Evolutionary conservation across 306 rosid genomes (phyloP).

Genomic region (Betula pendula): DNA sequence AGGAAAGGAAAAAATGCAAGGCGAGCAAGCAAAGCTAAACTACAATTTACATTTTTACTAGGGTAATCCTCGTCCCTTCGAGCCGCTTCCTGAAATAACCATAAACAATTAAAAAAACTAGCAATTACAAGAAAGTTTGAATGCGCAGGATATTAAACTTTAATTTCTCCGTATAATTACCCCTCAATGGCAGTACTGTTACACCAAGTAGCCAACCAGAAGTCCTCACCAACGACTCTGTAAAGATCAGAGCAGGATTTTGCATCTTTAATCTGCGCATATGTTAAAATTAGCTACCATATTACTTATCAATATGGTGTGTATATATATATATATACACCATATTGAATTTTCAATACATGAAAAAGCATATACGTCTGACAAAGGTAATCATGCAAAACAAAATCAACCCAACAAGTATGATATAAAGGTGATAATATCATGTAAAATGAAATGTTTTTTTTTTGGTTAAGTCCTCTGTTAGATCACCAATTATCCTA

Average conservation of each 20-base stretch:
- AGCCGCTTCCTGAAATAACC: slow-evolving; percentile 81
- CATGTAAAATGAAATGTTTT: background rate
- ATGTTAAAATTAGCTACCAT: slow-evolving; percentile 8
- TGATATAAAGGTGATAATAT: background rate
- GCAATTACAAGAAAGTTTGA: slow-evolving; percentile 24
- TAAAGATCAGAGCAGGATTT: slow-evolving; percentile 88
- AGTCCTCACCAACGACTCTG: slow-evolving; percentile 79
- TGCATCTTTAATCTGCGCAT: slow-evolving; percentile 71
- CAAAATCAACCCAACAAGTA: background rate
- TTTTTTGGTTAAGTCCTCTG: too few relatives aligned
- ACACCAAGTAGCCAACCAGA: slow-evolving; percentile 97
- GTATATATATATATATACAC: too few relatives aligned
- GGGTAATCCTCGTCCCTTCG: slow-evolving; percentile 91
- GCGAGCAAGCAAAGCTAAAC: slow-evolving; percentile 29
- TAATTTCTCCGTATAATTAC: slow-evolving; percentile 40
- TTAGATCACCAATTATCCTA: too few relatives aligned
- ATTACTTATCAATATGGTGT: too few relatives aligned
- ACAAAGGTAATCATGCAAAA: background rate
- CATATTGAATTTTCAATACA: background rate
- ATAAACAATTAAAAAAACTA: slow-evolving; percentile 34
- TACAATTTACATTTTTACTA: slow-evolving; percentile 62
- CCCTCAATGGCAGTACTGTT: slow-evolving; percentile 84
- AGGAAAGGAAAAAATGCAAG: slow-evolving; percentile 14
- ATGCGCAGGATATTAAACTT: slow-evolving; percentile 20
- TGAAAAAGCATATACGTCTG: background rate